These are phyloP conservation scores for Platanthera guangdongensis DNA, from an alignment of 106 monocot species.

Conservation along the genomic window DNA sequence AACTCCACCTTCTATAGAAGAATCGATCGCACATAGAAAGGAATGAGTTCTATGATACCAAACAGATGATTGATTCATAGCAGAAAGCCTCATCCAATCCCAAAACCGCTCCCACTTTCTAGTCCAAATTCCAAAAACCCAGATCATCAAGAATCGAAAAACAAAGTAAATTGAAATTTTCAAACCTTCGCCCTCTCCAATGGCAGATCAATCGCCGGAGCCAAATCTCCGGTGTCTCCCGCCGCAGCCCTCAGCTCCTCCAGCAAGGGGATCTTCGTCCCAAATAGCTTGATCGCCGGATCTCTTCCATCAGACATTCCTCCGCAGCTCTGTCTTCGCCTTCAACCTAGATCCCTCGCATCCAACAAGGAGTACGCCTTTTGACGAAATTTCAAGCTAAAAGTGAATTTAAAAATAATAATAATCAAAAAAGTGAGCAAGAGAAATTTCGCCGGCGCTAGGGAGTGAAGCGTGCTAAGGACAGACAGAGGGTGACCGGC, in stretches of 20 bases:
- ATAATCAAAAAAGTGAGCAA: not conserved
- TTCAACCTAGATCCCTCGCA: not conserved
- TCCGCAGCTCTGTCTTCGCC: not conserved
- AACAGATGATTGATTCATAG: not conserved
- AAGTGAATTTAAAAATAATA: not conserved
- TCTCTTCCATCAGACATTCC: slow-evolving; percentile 4
- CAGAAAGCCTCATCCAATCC: not conserved
- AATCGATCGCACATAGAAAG: not conserved
- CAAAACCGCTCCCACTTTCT: not conserved
- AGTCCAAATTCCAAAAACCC: slow-evolving; percentile 1
- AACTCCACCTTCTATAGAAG: not conserved
- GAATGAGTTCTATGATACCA: not conserved
- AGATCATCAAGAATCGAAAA: not conserved
- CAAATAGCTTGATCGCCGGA: slow-evolving; percentile 15
- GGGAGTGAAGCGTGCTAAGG: not conserved
- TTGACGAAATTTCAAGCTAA: too few species aligned
- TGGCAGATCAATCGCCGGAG: not conserved
- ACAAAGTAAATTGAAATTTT: not conserved
- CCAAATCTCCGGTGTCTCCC: not conserved
- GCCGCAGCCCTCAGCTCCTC: slow-evolving; percentile 2
- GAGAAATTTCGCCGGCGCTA: not conserved
- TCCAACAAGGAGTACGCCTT: not conserved
- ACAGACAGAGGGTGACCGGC: not conserved
- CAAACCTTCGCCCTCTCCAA: not conserved
- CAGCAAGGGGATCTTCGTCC: slow-evolving; percentile 2